phyloP scores from a whole-genome alignment of 2,329 filamentous ascomycete genomes.

The Aquanectria penicillioides region DNA sequence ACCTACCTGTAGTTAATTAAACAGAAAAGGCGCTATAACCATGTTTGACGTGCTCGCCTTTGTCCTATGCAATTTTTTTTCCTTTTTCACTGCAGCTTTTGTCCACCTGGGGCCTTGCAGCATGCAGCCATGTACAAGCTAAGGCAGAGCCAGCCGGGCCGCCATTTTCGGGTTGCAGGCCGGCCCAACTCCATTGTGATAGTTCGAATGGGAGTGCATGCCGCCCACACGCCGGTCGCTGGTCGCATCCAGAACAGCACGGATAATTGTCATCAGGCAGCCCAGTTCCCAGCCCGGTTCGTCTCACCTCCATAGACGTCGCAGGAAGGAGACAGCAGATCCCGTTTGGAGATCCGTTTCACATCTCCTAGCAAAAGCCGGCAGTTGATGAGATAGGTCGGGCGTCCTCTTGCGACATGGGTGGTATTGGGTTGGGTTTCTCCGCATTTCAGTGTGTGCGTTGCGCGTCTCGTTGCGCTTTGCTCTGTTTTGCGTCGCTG shows the following conservation, averaged over 20 bases:
- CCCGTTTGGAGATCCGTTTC: not conserved
- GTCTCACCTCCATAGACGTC: no score
- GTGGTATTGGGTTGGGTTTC: no score
- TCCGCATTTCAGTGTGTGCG: no score
- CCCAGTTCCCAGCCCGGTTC: no score
- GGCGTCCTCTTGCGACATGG: no score
- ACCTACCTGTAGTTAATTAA: no score
- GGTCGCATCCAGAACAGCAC: no score
- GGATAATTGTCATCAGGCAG: no score
- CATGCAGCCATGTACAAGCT: conserved; percentile 4
- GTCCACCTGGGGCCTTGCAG: conserved; percentile 1
- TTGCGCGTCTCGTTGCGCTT: no score
- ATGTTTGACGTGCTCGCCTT: not conserved
- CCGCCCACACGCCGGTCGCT: not conserved
- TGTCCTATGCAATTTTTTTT: not conserved
- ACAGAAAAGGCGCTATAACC: no score
- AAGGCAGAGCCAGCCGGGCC: conserved; percentile 2
- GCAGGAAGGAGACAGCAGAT: not conserved
- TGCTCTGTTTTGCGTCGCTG: no score
- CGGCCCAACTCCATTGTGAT: conserved; percentile 2
- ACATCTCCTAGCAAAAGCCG: not conserved
- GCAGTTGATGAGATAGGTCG: no score
- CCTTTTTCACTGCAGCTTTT: not conserved
- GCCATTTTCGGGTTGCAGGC: not conserved
- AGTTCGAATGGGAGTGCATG: conserved; percentile 8